Base-by-base conservation (phyloP, 805 yeast genomes). In the Zygosaccharomyces bailii region DNA sequence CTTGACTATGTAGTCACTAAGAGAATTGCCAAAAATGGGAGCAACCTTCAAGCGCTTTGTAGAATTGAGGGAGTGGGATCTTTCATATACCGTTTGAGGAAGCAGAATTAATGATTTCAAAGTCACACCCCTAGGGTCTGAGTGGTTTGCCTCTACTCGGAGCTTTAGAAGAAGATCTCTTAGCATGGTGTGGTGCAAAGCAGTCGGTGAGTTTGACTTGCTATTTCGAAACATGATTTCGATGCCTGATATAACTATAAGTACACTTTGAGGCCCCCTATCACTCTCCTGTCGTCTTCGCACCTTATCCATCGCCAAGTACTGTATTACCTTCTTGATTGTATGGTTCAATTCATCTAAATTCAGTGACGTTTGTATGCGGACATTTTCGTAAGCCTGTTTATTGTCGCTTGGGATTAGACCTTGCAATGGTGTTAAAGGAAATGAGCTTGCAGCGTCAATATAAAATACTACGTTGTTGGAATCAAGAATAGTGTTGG, bases 391-490 rank as follows among this genome's bases (percentile, higher is more conserved):
- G 46, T 57, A 63, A 5, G 40, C 19, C 8, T 36, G 38, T 16
- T 42, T 46, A 31, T 52, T 42, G 14, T 43, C 29, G 11, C 52
- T 54, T 13, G 55, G 48, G n/a, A 60, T 39, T 9, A 49, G 11
- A 21, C 45, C 39, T 32, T 59, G 57, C 33, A 64, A 56, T 17
- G 56, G 53, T 2, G 18, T 17, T 3, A 63, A 19, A 10, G 68
- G 68, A 43, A 64, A 64, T 8, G 65, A 52, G 35, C 54, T 60
- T 5, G 56, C 56, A 5, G 65, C 57, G 45, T 58, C 64, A n/a
- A 64, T 50, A 43, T 50, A 64, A 40, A 60, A 59, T n/a, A 64
- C 36, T 33, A 35, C 34, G n/a, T 43, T 42, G n/a, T 14, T 24
- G n/a, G 25, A 20, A 11, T 36, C 35, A 11, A 31, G 19, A 24